Evolutionary conservation across 1,139 yeast genomes (phyloP).

Genomic region (Wickerhamomyces sp.): DNA sequence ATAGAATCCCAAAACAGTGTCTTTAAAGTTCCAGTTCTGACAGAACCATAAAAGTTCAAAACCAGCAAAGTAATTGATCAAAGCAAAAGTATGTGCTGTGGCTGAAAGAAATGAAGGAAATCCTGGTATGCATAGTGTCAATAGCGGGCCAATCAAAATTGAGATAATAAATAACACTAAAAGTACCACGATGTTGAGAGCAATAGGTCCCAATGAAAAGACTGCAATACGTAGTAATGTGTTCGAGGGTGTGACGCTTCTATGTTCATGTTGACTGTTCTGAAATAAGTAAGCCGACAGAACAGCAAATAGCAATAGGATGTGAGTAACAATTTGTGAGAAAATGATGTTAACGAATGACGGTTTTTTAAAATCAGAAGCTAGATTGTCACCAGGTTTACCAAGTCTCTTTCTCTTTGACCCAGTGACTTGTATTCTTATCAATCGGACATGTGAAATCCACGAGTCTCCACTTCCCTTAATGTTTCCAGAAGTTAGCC

Average conservation of each 20-base stretch:
- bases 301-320: conserved; percentile 54
- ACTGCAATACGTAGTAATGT: conserved; percentile 43
- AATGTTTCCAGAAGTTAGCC: conserved; percentile 72
- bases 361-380: conserved; percentile 67
- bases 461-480: conserved; percentile 57
- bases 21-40: conserved; percentile 49
- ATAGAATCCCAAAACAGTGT: conserved; percentile 44
- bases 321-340: conserved; percentile 55
- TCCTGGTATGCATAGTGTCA: conserved; percentile 31
- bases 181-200: conserved; percentile 37
- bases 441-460: conserved; percentile 64
- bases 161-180: conserved; percentile 39
- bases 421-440: conserved; percentile 69
- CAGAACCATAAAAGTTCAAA: conserved; percentile 48
- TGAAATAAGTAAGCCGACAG: conserved; percentile 60
- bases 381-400: conserved; percentile 58
- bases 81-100: conserved; percentile 38
- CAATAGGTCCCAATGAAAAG: conserved; percentile 44
- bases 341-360: conserved; percentile 58
- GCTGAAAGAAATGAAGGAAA: conserved; percentile 44
- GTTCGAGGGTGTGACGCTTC: conserved; percentile 42
- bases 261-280: conserved; percentile 67
- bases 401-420: conserved; percentile 62
- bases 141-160: conserved; percentile 40
- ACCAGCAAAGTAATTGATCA: conserved; percentile 38